phyloP scores from a whole-genome alignment of 805 yeast species.

The Priceomyces melissophilus region DNA sequence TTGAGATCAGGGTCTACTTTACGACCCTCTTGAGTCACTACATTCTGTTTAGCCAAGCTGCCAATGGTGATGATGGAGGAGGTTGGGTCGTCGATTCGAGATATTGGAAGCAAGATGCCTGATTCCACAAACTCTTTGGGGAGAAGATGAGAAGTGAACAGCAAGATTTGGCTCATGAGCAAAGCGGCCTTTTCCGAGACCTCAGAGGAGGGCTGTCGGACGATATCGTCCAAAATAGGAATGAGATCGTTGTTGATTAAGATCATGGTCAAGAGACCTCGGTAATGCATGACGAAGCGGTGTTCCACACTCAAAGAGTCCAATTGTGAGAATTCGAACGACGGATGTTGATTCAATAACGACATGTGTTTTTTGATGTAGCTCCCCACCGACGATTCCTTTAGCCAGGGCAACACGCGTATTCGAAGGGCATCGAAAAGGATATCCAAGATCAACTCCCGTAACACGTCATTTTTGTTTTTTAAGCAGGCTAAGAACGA shows the following conservation, averaged over 20 bases:
- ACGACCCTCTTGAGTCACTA: constrained; percentile 32
- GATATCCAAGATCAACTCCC: constrained; percentile 67
- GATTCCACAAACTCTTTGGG: constrained; percentile 43
- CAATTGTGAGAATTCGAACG: constrained; percentile 12
- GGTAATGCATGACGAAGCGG: constrained; percentile 54
- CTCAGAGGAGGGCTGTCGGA: constrained; percentile 21
- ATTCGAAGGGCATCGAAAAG: constrained; percentile 66
- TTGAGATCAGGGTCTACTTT: constrained; percentile 15
- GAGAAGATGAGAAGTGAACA: constrained; percentile 50
- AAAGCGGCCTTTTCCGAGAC: constrained; percentile 54
- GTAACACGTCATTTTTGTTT: constrained; percentile 52
- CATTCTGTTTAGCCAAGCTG: constrained; percentile 35
- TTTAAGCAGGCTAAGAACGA: constrained; percentile 60
- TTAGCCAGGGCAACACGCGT: constrained; percentile 53
- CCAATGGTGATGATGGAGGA: constrained; percentile 49
- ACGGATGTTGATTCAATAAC: not conserved
- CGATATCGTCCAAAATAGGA: constrained; percentile 41
- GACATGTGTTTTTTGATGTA: constrained; percentile 11
- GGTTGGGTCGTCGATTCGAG: constrained; percentile 14
- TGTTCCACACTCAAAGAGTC: constrained; percentile 9
- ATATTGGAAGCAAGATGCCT: constrained; percentile 14
- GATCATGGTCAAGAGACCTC: constrained; percentile 55
- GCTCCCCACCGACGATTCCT: constrained; percentile 19
- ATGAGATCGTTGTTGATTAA: constrained; percentile 52
- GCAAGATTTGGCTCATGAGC: constrained; percentile 59